Percentiles rank a stretch among this genome's conserved stretches.
Conservation (phyloP, 1,139 yeast species). For the Debaryomycetaceae sp. region DNA sequence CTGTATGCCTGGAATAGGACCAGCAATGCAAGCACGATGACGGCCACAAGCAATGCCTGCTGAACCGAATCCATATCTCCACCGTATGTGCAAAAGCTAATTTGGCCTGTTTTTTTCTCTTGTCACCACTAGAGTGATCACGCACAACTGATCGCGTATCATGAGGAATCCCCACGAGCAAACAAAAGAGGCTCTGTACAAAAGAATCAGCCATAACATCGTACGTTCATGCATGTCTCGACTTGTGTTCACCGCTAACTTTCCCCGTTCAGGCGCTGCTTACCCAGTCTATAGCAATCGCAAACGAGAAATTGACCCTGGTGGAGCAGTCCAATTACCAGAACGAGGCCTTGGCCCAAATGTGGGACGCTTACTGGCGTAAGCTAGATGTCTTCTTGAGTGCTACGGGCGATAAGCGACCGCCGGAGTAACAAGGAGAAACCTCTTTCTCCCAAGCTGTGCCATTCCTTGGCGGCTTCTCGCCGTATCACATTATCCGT, state of each 20-base stretch:
- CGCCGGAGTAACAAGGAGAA: slow-evolving; percentile 39
- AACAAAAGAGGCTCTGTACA: slow-evolving; percentile 66
- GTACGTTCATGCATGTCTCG: slow-evolving; percentile 27
- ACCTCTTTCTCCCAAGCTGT: too few relatives aligned
- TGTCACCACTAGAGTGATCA: neutral
- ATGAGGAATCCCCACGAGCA: slow-evolving; percentile 92
- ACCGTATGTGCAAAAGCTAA: neutral
- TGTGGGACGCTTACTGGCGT: slow-evolving; percentile 73
- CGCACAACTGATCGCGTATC: neutral
- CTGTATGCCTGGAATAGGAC: slow-evolving; percentile 8
- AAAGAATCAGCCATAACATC: slow-evolving; percentile 68
- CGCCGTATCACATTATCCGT: too few relatives aligned
- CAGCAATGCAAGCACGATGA: slow-evolving; percentile 11
- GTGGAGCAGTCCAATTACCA: slow-evolving; percentile 60
- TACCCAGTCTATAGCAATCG: slow-evolving; percentile 57
- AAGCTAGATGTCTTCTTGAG: slow-evolving; percentile 65
- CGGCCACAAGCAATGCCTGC: slow-evolving; percentile 7
- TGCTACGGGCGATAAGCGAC: slow-evolving; percentile 54
- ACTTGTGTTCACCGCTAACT: neutral
- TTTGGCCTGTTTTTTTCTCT: neutral
- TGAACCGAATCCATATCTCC: slow-evolving; percentile 13
- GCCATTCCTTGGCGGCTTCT: too few relatives aligned
- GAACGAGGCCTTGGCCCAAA: slow-evolving; percentile 61
- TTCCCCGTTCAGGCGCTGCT: slow-evolving; percentile 41
- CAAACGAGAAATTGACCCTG: slow-evolving; percentile 52